Conservation (phyloP, 73 alveolate species). For the Symbiodinium natans region DNA sequence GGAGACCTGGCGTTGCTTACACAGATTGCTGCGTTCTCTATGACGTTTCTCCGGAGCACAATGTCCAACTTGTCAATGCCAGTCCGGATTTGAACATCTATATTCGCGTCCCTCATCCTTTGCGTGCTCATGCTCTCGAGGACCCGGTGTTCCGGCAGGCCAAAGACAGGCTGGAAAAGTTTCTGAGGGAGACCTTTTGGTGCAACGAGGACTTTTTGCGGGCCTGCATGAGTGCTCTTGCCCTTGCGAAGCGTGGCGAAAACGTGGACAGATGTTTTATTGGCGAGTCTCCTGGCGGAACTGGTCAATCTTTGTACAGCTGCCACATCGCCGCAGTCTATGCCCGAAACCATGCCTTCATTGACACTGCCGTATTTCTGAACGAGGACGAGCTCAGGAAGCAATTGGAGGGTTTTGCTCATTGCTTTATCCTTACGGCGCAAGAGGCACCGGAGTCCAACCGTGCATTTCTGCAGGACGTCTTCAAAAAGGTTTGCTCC, state of each 20-base stretch:
- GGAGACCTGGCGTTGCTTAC: background rate
- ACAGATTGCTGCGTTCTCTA: background rate
- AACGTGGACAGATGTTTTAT: background rate
- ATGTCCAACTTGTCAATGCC: background rate
- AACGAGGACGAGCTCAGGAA: too few relatives aligned
- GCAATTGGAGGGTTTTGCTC: too few relatives aligned
- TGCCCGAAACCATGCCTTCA: too few relatives aligned
- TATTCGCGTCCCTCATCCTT: background rate
- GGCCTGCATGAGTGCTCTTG: background rate
- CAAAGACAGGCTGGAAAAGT: background rate
- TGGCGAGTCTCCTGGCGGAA: background rate
- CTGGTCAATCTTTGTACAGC: too few relatives aligned
- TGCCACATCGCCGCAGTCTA: too few relatives aligned
- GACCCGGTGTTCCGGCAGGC: conserved; percentile 6
- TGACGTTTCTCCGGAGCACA: background rate
- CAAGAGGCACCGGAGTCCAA: too few relatives aligned
- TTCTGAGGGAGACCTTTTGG: background rate
- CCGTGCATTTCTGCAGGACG: too few relatives aligned
- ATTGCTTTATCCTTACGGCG: too few relatives aligned
- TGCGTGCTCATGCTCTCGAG: background rate
- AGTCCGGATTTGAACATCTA: background rate
- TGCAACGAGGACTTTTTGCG: background rate
- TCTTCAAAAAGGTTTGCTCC: too few relatives aligned
- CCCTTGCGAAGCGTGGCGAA: background rate
- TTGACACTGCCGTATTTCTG: too few relatives aligned